phyloP scores from a whole-genome alignment of 2,329 filamentous ascomycete species.

The Pyrenophora graminea region DNA sequence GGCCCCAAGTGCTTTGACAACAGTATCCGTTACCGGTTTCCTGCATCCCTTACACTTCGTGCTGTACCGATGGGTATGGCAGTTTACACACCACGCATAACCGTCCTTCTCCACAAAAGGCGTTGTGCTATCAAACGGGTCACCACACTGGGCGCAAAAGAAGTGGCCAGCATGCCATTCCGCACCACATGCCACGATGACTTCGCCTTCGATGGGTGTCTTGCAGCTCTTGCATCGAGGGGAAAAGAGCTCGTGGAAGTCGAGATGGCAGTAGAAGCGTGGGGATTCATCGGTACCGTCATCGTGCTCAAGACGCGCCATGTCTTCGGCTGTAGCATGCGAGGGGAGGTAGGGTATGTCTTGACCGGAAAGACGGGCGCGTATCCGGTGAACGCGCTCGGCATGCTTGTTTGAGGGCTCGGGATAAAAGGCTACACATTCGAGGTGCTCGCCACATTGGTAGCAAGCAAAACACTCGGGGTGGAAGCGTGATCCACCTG shows the following conservation, averaged over 20 bases:
- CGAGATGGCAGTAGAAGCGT: constrained; percentile 96
- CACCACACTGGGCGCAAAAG: constrained; percentile 97
- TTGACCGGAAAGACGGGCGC: constrained; percentile 58
- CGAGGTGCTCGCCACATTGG: constrained; percentile 82
- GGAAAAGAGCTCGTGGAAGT: constrained; percentile 94
- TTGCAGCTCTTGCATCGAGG: constrained; percentile 95
- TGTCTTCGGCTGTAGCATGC: constrained; percentile 61
- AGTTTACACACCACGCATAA: constrained; percentile 94
- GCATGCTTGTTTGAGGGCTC: constrained; percentile 76
- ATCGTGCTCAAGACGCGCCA: constrained; percentile 56
- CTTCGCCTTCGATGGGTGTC: constrained; percentile 93
- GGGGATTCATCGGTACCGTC: constrained; percentile 68
- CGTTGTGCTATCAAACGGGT: constrained; percentile 66
- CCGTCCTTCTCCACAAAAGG: constrained; percentile 98
- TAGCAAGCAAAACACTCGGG: constrained; percentile 91
- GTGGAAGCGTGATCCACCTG: constrained; percentile 84
- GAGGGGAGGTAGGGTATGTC: constrained; percentile 52
- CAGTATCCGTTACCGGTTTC: constrained; percentile 83
- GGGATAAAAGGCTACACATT: constrained; percentile 94
- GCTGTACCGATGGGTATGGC: constrained; percentile 88
- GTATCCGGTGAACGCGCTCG: constrained; percentile 75
- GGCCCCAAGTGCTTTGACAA: constrained; percentile 82
- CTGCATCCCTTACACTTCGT: constrained; percentile 87
- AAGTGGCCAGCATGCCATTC: constrained; percentile 98
- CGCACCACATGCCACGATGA: constrained; percentile 89